Base-by-base conservation (phyloP, 2,329 filamentous ascomycete species). In the Pseudogymnoascus sp. region DNA sequence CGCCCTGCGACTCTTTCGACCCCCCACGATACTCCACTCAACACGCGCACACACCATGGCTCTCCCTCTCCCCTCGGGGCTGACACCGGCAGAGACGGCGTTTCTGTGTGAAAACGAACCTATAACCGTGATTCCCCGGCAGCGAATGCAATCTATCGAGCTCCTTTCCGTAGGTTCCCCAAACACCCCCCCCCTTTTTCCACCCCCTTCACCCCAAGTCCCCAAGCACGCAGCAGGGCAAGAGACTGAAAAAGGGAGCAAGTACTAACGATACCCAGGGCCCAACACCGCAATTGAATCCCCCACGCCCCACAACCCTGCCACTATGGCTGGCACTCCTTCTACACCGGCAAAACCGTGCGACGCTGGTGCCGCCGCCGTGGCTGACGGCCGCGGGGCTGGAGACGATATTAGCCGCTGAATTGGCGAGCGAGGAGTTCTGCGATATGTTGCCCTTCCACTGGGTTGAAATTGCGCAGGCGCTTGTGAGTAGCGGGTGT, bases 51-150 rank as follows among this genome's bases (percentile, higher is more conserved):
- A 26, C 13, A 26, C 29, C 53, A 74, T 74, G 73, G 72, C 72
- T 29, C 67, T 74, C 59, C 72, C 73, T 44, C 64, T 74, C 33
- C 69, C 70, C 4, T 62, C 71, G 6, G 78, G 88, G 75, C 82
- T 97, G 50, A 88, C 90, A 70, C 91, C 95, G 65, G 82, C 90
- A 67, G 95, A 99, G 78, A 89, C 96, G 53, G 90, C 92, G 61
- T 99, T 97, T 73, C 80, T 97, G 29, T 96, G 93, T 76, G 95
- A 99, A 79, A 97, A 97, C 92, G 93, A 97, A 78, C 85, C 91
- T 71, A 89, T 99, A 63, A 97, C 93, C 0, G 84, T 99, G 21
- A 86, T 97, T 60, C 95, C 95, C 37, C 90, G 95, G 62, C 93
- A 97, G 75, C 85, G 90, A 67, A 86, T 99, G 62, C 92, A 97